Conservation (phyloP, 2,329 filamentous ascomycete species). For the Pseudogymnoascus sp. region DNA sequence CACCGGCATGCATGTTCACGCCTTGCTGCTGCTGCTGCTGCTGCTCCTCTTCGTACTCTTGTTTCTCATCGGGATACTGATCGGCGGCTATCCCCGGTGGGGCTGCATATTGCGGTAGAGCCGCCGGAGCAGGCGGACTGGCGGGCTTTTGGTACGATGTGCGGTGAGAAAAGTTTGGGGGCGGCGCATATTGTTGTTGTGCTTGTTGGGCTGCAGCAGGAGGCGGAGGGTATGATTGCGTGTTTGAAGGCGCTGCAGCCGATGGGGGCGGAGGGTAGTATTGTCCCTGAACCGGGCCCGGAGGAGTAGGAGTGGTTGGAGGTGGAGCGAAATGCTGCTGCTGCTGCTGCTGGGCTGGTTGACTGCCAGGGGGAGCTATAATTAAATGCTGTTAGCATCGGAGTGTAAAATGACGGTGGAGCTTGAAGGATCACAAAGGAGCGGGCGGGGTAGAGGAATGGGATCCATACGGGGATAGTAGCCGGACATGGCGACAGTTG, state of each 20-base stretch:
- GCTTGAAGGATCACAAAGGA: conserved; percentile 1
- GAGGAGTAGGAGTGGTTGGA: conserved; percentile 25
- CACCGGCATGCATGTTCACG: conserved; percentile 31
- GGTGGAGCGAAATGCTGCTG: conserved; percentile 21
- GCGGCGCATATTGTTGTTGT: conserved; percentile 17
- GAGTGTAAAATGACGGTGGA: neutral
- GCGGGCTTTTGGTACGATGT: conserved; percentile 26
- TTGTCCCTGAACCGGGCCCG: conserved; percentile 17
- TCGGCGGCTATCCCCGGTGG: neutral
- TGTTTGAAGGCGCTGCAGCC: neutral
- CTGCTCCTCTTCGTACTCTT: neutral
- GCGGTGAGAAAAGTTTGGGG: conserved; percentile 26
- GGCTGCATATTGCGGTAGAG: neutral
- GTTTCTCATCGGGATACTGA: conserved; percentile 2
- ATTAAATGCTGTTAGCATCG: conserved; percentile 6
- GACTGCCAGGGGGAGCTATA: conserved; percentile 23
- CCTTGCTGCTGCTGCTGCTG: conserved; percentile 5
- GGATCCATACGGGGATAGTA: conserved; percentile 28
- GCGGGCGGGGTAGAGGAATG: conserved; percentile 9
- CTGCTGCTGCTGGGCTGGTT: conserved; percentile 19
- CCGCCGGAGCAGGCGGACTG: conserved; percentile 12
- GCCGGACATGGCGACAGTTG: conserved; percentile 22
- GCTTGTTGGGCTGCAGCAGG: conserved; percentile 5
- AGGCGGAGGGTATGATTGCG: neutral
- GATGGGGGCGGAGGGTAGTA: conserved; percentile 14